These are phyloP conservation scores for Anaeromyces robustus DNA, from an alignment of 192 early-diverging fungal genomes.

Conservation along the genomic window DNA sequence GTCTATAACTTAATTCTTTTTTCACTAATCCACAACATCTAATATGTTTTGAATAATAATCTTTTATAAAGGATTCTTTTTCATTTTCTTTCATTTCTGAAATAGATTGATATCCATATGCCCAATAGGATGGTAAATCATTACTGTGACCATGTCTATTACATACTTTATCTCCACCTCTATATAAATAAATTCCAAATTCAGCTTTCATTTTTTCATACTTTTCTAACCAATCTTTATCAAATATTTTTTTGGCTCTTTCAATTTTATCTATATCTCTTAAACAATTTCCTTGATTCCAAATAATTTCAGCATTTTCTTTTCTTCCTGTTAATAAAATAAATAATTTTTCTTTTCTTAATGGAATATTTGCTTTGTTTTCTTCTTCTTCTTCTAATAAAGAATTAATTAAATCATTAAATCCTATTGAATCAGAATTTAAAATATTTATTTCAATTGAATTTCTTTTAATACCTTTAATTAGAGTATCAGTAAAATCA, in stretches of 20 bases:
- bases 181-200: constrained; percentile 2
- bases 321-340: background rate
- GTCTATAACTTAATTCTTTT: background rate
- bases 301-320: background rate
- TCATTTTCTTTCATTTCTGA: too few species aligned
- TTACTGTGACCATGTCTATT: constrained; percentile 17
- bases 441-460: background rate
- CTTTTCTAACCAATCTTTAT: background rate
- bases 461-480: constrained; percentile 6
- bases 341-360: background rate
- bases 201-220: constrained; percentile 15
- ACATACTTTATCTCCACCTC: background rate
- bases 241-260: background rate
- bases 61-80: background rate
- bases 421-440: background rate
- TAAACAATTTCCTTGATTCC: background rate
- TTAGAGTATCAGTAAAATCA: constrained; percentile 4
- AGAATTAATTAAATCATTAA: too few species aligned
- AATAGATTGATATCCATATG: constrained; percentile 4
- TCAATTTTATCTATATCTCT: too few species aligned
- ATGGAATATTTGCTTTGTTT: too few species aligned
- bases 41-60: background rate
- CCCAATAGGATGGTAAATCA: constrained; percentile 15
- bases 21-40: background rate
- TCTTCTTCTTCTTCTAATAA: too few species aligned